Conservation (phyloP, 441 rosid species). For the Oxalis stricta region DNA sequence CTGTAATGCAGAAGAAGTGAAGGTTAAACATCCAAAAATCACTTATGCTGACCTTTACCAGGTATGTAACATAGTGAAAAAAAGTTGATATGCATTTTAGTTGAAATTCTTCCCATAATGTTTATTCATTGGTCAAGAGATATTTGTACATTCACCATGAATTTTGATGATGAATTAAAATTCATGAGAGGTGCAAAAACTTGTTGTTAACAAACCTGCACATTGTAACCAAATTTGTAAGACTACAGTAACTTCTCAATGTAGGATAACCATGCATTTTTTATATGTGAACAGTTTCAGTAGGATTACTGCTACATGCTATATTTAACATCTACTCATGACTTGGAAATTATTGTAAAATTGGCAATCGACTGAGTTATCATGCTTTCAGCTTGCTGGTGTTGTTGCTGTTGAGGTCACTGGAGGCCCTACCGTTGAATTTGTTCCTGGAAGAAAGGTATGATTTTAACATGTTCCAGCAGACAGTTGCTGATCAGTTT, state of each 20-base stretch:
- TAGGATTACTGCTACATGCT: no score
- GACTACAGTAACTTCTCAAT: no score
- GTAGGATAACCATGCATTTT: no score
- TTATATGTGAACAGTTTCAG: no score
- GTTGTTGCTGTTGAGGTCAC: slow-evolving; percentile 94
- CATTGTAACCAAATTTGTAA: no score
- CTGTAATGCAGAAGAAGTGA: slow-evolving; percentile 53
- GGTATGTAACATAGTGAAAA: slow-evolving; percentile 26
- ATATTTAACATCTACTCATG: background rate
- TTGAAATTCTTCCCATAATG: background rate
- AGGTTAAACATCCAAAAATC: slow-evolving; percentile 64
- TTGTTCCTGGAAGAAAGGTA: slow-evolving; percentile 90
- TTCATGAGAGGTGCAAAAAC: background rate
- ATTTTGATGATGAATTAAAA: background rate
- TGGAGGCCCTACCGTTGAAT: slow-evolving; percentile 75
- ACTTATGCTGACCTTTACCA: slow-evolving; percentile 79
- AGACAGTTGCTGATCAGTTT: background rate
- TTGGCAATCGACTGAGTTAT: background rate
- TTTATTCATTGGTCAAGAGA: background rate
- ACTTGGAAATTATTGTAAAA: background rate
- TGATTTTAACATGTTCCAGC: slow-evolving; percentile 4
- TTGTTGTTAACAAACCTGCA: background rate
- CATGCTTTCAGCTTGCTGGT: slow-evolving; percentile 66
- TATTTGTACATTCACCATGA: background rate
- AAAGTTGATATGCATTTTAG: background rate